Conservation (phyloP, 345 rosid genomes). For the Acer campestre region DNA sequence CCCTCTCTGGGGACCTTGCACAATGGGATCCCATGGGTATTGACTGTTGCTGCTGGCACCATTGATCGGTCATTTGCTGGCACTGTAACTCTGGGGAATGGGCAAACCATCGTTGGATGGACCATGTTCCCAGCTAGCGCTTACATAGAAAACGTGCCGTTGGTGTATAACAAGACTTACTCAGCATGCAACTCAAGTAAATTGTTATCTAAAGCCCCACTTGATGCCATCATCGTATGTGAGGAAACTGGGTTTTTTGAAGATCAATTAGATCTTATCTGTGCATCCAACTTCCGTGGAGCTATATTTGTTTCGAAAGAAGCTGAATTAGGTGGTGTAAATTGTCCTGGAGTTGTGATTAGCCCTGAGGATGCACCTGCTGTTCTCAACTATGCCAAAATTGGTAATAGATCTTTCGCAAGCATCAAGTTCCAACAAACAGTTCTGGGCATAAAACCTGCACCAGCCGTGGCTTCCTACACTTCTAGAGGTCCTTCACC, state of each 20-base stretch:
- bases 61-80: conserved; percentile 38
- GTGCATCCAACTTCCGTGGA: conserved; percentile 27
- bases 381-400: conserved; percentile 21
- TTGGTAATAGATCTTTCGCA: background rate
- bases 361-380: conserved; percentile 16
- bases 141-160: conserved; percentile 24
- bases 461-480: conserved; percentile 42
- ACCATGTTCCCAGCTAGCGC: conserved; percentile 45
- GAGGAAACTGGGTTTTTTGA: conserved; percentile 16
- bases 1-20: conserved; percentile 34
- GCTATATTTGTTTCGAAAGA: conserved; percentile 38
- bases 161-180: conserved; percentile 28
- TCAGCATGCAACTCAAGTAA: conserved; percentile 33
- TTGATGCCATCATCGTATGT: conserved; percentile 36
- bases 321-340: background rate
- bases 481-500: conserved; percentile 59
- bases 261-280: conserved; percentile 10
- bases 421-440: conserved; percentile 47
- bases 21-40: conserved; percentile 52
- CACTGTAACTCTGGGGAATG: conserved; percentile 37
- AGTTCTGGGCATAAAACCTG: conserved; percentile 30
- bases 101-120: conserved; percentile 33
- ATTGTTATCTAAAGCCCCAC: conserved; percentile 20
- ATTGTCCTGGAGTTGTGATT: conserved; percentile 21
- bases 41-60: conserved; percentile 46